Base-by-base conservation (phyloP, 179 eudicot genomes). In the Spergularia azorica region DNA sequence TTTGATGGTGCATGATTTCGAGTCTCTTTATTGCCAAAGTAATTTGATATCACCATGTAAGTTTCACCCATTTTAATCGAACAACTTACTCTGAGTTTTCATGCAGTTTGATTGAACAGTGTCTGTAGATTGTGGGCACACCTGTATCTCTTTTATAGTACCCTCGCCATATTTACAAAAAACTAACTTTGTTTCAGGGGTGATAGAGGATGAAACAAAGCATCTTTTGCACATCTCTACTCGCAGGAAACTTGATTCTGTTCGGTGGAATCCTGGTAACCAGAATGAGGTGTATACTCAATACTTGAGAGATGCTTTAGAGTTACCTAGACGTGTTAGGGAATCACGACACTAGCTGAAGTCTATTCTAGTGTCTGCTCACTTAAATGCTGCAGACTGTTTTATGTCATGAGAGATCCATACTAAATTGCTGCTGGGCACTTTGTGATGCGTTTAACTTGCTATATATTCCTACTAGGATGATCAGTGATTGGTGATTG, bases 1-100 rank as follows among this genome's bases (percentile, higher is more conserved):
- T 84, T 86, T 95, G 79, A 88, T 85, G 82, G 92, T 93, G 75
- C 94, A 91, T 75, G 99, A 93, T 79, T 95, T 86, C 84, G 99
- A 95, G 72, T 80, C 83, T 71, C 88, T 95, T 72, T 89, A 86
- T 74, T 87, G 89, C 81, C 85, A 84, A 78, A 90, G 94, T 81
- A 83, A 84, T 77, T 75, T 64, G 58, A 72, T 38, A 48, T 80
- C 82, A 51, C 79, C 82, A 63, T 74, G 84, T 83, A 78, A 82
- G 84, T 79, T 72, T 41, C 71, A 58, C 69, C 73, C 46, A 73
- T 57, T 73, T 38, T 51, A 20, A 21, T 68, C 46, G 58, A 60
- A 52, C 41, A 69, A 18, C 73, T 54, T 21, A 8, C 52, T 38
- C 70, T 15, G 52, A 65, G 70, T 26, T 26, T 26, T 26, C 32